Percentiles rank a stretch among this genome's conserved stretches.
Evolutionary conservation across 345 rosid genomes (phyloP).

Genomic region (Eucalyptus fibrosa): DNA sequence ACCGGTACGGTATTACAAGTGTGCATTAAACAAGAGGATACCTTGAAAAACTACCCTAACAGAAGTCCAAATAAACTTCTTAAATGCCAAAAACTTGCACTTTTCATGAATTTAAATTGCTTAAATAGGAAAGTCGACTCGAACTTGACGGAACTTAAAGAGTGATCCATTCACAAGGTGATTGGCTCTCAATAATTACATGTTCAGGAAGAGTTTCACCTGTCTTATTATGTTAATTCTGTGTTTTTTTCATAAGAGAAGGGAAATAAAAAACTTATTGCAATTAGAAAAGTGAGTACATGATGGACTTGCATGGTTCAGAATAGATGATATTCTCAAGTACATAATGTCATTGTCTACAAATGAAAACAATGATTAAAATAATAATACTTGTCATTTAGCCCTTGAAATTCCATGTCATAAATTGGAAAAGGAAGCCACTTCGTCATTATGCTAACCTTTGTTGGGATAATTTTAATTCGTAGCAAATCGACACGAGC

Average conservation of each 20-base stretch:
- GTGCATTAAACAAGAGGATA: not conserved
- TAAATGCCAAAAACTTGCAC: not conserved
- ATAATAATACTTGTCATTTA: not conserved
- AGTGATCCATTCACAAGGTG: not conserved
- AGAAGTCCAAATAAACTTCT: not conserved
- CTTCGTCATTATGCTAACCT: not conserved
- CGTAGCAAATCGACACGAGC: not conserved
- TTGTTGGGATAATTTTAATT: not conserved
- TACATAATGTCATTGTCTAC: not conserved
- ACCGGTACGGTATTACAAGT: not conserved
- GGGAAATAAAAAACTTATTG: not conserved
- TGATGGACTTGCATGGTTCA: not conserved
- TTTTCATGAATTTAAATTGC: not conserved
- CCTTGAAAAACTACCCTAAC: not conserved
- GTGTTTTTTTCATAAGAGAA: not conserved
- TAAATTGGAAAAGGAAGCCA: not conserved
- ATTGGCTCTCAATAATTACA: not conserved
- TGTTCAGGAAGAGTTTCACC: not conserved
- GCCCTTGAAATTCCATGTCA: not conserved
- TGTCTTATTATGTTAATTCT: not conserved
- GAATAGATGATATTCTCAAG: not conserved
- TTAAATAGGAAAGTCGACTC: not conserved
- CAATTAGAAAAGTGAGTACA: not conserved
- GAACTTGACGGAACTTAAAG: not conserved
- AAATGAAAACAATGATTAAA: not conserved